phyloP scores from a whole-genome alignment of 164 flowering plant species.

The Tinospora cordifolia region DNA sequence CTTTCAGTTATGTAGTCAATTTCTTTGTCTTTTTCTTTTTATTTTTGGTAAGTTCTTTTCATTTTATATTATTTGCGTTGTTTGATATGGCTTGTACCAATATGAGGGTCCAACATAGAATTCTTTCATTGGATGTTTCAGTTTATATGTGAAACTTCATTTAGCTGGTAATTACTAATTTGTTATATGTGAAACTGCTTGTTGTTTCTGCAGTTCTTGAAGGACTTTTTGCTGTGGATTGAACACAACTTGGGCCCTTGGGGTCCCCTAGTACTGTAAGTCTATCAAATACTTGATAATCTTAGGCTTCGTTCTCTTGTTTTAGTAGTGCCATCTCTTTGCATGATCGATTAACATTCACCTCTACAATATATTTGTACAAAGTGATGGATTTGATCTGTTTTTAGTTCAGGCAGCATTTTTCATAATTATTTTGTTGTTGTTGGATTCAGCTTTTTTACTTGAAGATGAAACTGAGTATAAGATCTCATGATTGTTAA shows the following conservation, averaged over 20 bases:
- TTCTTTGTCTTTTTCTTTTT: not conserved
- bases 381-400: no score
- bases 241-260: slow-evolving; percentile 71
- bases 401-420: no score
- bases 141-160: not conserved
- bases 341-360: no score
- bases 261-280: slow-evolving; percentile 93
- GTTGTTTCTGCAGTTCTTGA: slow-evolving; percentile 47
- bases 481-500: not conserved
- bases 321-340: no score
- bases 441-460: no score
- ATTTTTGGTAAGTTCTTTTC: not conserved
- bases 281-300: slow-evolving; percentile 1
- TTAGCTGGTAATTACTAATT: not conserved
- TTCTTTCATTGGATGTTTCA: not conserved
- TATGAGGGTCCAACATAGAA: not conserved
- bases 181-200: not conserved
- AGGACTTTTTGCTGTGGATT: slow-evolving; percentile 74
- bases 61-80: not conserved
- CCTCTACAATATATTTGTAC: no score
- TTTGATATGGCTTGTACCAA: not conserved
- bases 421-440: no score
- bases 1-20: not conserved
- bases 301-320: no score
- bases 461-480: not conserved